Conservation (phyloP, 2,329 filamentous ascomycete genomes). For the Pezicula radicicola region DNA sequence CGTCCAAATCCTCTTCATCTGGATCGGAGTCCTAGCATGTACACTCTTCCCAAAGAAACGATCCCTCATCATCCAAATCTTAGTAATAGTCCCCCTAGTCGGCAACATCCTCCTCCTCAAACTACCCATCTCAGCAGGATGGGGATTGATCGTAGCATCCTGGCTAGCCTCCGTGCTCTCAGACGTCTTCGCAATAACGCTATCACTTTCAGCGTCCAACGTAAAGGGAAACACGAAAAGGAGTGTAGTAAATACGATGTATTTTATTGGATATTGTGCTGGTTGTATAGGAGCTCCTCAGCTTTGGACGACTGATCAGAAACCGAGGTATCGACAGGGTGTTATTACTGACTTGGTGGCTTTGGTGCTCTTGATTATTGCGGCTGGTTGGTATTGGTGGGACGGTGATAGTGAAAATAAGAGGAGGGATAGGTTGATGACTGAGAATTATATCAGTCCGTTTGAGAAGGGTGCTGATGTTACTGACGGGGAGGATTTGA, state of each 20-base stretch:
- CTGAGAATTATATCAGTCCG: not conserved
- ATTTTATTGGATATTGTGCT: conserved; percentile 47
- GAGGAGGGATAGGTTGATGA: conserved; percentile 5
- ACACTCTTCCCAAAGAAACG: conserved; percentile 36
- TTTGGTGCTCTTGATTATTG: conserved; percentile 37
- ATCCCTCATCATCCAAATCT: conserved; percentile 33
- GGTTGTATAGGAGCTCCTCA: conserved; percentile 46
- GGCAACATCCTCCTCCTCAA: conserved; percentile 41
- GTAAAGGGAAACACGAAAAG: conserved; percentile 50
- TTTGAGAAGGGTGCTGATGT: conserved; percentile 11
- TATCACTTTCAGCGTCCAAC: conserved; percentile 44
- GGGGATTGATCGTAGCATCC: conserved; percentile 44
- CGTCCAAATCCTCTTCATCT: conserved; percentile 41
- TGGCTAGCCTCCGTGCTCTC: conserved; percentile 46
- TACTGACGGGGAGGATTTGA: conserved; percentile 12
- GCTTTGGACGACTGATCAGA: conserved; percentile 41
- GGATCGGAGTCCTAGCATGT: conserved; percentile 40
- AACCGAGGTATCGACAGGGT: conserved; percentile 24
- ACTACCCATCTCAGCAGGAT: conserved; percentile 36
- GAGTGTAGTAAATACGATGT: conserved; percentile 41
- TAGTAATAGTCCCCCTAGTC: conserved; percentile 41
- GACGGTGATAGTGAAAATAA: conserved; percentile 34
- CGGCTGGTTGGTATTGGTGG: conserved; percentile 30
- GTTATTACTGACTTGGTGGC: conserved; percentile 42
- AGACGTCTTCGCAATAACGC: conserved; percentile 37